A percentile compares a stretch with the other conserved stretches of the same genome.
Conservation (phyloP, 2,329 filamentous ascomycete genomes). For the Phoma sp. region DNA sequence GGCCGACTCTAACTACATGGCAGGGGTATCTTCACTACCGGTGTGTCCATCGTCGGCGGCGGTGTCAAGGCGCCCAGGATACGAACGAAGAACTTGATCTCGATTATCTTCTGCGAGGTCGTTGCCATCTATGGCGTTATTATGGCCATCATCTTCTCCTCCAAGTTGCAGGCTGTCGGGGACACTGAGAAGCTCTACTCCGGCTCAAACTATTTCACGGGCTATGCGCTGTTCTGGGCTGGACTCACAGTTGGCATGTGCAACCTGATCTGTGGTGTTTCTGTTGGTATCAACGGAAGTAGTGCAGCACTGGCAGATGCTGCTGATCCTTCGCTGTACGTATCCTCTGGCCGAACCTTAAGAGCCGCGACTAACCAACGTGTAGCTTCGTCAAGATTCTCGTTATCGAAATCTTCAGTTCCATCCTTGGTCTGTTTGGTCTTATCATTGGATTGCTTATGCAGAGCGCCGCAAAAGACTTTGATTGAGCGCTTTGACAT, state of each 20-base stretch:
- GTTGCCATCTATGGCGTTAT: slow-evolving; percentile 99
- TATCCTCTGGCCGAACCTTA: slow-evolving; percentile 22
- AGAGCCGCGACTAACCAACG: slow-evolving; percentile 6
- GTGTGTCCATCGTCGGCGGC: slow-evolving; percentile 94
- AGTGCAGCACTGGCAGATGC: slow-evolving; percentile 96
- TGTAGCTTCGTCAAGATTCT: slow-evolving; percentile 95
- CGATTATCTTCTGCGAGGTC: slow-evolving; percentile 99
- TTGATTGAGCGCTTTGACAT: slow-evolving; percentile 52
- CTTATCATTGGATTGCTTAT: slow-evolving; percentile 93
- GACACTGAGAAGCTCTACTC: slow-evolving; percentile 73
- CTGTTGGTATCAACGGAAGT: slow-evolving; percentile 97
- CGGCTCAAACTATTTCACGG: slow-evolving; percentile 87
- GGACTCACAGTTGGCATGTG: slow-evolving; percentile 94
- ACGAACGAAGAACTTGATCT: slow-evolving; percentile 99
- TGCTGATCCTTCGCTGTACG: slow-evolving; percentile 86
- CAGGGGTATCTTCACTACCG: slow-evolving; percentile 99
- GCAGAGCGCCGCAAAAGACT: slow-evolving; percentile 81
- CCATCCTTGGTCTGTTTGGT: slow-evolving; percentile 93
- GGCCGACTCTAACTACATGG: slow-evolving; percentile 22
- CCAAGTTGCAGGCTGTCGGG: slow-evolving; percentile 77
- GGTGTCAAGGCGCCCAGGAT: slow-evolving; percentile 97
- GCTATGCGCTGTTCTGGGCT: slow-evolving; percentile 94
- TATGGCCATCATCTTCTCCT: slow-evolving; percentile 98
- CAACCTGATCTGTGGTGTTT: slow-evolving; percentile 94
- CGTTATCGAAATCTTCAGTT: slow-evolving; percentile 99